Evolutionary conservation across 2,329 filamentous ascomycete genomes (phyloP).

Genomic region (Pseudogymnoascus destructans): DNA sequence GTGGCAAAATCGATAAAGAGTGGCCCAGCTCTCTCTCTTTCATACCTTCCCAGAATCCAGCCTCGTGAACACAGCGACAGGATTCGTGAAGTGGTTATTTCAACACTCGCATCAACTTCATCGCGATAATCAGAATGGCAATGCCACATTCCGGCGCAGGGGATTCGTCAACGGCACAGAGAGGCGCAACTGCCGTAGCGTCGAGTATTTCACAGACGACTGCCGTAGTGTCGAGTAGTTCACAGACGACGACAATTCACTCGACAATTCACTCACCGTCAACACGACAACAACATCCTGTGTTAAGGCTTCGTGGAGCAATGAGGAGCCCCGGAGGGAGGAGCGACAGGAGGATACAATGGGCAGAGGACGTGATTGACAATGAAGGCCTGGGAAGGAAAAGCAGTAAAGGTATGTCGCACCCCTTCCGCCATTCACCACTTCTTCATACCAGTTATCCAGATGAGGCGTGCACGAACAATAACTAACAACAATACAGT

Average conservation of each 20-base stretch:
- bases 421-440: background rate
- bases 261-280: background rate
- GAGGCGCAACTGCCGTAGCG: background rate
- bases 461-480: background rate
- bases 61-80: background rate
- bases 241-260: too few species aligned
- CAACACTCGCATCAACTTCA: background rate
- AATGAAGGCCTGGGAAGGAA: slow-evolving; percentile 93
- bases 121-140: background rate
- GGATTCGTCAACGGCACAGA: background rate
- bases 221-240: too few species aligned
- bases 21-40: background rate
- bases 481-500: slow-evolving; percentile 38
- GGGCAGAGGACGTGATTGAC: slow-evolving; percentile 87
- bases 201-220: background rate
- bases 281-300: slow-evolving; percentile 14
- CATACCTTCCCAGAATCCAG: background rate
- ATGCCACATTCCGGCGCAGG: background rate
- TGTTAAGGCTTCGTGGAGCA: slow-evolving; percentile 23
- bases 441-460: background rate
- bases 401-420: slow-evolving; percentile 67
- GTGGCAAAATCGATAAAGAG: slow-evolving; percentile 5
- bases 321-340: slow-evolving; percentile 11
- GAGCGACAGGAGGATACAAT: slow-evolving; percentile 58
- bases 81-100: background rate